Evolutionary conservation across 2,329 filamentous ascomycete genomes (phyloP).

Genomic region (Aspergillus transmontanensis): DNA sequence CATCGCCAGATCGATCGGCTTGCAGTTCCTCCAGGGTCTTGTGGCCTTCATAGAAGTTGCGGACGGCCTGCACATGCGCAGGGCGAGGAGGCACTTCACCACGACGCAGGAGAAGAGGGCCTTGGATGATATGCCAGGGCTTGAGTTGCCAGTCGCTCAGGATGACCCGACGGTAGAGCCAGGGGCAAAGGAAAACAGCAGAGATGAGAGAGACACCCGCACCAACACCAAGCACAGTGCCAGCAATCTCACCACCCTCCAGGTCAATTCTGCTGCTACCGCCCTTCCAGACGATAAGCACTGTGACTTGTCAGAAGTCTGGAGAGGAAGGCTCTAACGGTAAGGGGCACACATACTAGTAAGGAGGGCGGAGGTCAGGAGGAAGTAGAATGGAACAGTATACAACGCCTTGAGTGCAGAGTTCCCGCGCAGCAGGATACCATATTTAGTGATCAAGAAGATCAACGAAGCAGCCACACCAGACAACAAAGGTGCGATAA

Average conservation of each 20-base stretch:
- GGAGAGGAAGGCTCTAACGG: too few species aligned
- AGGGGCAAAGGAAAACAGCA: constrained; percentile 17
- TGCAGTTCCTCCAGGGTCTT: constrained; percentile 20
- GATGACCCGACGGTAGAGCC: constrained; percentile 18
- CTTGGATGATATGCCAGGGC: constrained; percentile 15
- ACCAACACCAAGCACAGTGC: constrained; percentile 16
- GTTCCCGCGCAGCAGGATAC: constrained; percentile 12
- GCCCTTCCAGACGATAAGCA: constrained; percentile 26
- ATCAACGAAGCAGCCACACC: constrained; percentile 18
- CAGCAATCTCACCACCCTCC: constrained; percentile 10
- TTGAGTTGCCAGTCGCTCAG: constrained; percentile 18
- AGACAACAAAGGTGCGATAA: constrained; percentile 19
- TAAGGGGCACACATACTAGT: constrained; percentile 12
- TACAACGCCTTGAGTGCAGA: constrained; percentile 15
- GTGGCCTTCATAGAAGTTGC: constrained; percentile 21
- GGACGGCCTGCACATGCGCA: constrained; percentile 3
- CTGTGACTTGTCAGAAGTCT: background rate
- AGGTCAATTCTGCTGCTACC: constrained; percentile 18
- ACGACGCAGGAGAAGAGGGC: constrained; percentile 21
- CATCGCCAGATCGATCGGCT: constrained; percentile 10
- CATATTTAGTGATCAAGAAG: constrained; percentile 21
- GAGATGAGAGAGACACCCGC: constrained; percentile 12
- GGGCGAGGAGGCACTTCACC: constrained; percentile 16
- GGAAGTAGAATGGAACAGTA: constrained; percentile 19
- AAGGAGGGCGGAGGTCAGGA: constrained; percentile 17